phyloP scores from a whole-genome alignment of 345 rosid genomes.

The Draba incana region DNA sequence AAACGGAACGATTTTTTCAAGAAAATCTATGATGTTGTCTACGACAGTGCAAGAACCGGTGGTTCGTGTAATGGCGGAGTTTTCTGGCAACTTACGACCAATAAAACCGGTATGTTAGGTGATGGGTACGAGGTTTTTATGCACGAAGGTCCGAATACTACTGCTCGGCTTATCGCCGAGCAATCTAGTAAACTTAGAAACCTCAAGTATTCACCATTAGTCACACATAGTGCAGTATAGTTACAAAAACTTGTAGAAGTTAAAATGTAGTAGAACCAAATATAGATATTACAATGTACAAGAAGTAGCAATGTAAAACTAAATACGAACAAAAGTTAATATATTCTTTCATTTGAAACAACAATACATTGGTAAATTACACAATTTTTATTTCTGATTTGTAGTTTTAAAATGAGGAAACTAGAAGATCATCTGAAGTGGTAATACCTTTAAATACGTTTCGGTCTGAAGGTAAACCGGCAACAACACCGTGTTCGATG shows the following conservation, averaged over 20 bases:
- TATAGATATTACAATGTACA: no score
- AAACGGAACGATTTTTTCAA: conserved; percentile 56
- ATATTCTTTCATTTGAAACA: neutral
- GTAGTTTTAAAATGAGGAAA: conserved; percentile 49
- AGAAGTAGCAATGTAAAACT: no score
- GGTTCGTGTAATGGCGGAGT: conserved; percentile 67
- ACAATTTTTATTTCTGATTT: neutral
- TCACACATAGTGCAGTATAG: conserved; percentile 38
- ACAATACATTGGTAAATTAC: conserved; percentile 5
- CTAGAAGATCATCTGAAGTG: conserved; percentile 40
- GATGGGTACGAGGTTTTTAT: conserved; percentile 73
- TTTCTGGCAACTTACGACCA: conserved; percentile 68
- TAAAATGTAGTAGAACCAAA: no score
- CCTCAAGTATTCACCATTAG: conserved; percentile 30
- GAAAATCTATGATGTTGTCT: conserved; percentile 51
- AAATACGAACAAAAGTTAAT: no score
- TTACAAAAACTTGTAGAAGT: neutral
- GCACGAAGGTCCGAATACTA: conserved; percentile 57
- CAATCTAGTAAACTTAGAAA: conserved; percentile 55
- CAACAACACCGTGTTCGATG: conserved; percentile 67
- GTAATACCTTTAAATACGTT: conserved; percentile 60
- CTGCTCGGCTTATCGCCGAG: conserved; percentile 53
- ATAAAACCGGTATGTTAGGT: conserved; percentile 46
- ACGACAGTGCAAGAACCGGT: conserved; percentile 46
- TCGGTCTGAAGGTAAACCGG: conserved; percentile 75